A percentile compares a stretch with the other conserved stretches of the same genome.
These are phyloP conservation scores for Quercus ilex DNA, from an alignment of 306 rosid species.

Conservation along the genomic window DNA sequence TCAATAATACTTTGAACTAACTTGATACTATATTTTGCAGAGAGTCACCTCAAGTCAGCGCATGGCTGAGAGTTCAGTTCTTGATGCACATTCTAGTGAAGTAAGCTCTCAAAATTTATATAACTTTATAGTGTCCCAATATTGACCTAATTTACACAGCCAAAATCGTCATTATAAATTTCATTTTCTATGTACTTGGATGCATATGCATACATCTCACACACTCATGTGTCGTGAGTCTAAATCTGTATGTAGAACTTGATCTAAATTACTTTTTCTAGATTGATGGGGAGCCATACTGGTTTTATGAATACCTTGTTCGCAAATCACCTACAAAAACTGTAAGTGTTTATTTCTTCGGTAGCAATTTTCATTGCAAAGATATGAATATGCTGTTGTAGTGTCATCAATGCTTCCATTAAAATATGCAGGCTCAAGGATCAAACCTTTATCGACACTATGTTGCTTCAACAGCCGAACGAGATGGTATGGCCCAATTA, in stretches of 20 bases:
- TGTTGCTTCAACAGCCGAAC: slow-evolving; percentile 80
- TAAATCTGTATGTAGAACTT: slow-evolving; percentile 20
- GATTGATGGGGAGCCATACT: slow-evolving; percentile 85
- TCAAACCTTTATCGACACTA: slow-evolving; percentile 67
- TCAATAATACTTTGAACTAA: slow-evolving; percentile 15
- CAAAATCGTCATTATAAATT: not conserved
- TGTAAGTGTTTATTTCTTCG: slow-evolving; percentile 35
- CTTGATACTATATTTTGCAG: slow-evolving; percentile 46
- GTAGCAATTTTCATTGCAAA: not conserved
- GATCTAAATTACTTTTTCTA: slow-evolving; percentile 26
- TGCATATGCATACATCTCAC: not conserved
- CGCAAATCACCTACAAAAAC: slow-evolving; percentile 81
- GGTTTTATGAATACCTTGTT: slow-evolving; percentile 90
- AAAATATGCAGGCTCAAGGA: slow-evolving; percentile 54
- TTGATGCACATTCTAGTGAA: slow-evolving; percentile 72
- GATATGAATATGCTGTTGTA: slow-evolving; percentile 4
- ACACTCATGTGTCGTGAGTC: not conserved
- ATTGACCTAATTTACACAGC: not conserved
- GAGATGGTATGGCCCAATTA: slow-evolving; percentile 63
- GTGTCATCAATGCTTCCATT: slow-evolving; percentile 24
- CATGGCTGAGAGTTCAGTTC: slow-evolving; percentile 89
- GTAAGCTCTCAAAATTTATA: slow-evolving; percentile 45
- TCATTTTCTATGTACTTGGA: not conserved
- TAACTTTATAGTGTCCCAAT: slow-evolving; percentile 5
- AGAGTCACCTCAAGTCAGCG: slow-evolving; percentile 93